Percentiles rank a stretch among this genome's conserved stretches.
Conservation (phyloP, 129 eudicot species). For the Kitagawia praeruptora region DNA sequence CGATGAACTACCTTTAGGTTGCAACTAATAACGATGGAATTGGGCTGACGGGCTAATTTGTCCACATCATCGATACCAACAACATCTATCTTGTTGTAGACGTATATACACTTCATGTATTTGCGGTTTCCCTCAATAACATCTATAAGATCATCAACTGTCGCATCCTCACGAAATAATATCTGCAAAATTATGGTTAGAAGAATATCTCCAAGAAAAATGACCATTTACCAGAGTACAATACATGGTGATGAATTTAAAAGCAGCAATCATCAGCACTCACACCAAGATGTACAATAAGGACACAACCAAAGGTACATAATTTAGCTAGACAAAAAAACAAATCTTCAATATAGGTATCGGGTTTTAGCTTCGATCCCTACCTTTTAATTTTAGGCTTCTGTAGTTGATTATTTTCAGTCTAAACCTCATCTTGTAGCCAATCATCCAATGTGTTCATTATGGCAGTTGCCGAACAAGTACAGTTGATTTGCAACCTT, state of each 20-base stretch:
- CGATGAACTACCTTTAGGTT: slow-evolving; percentile 42
- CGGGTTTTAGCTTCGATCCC: neutral
- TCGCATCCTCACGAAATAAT: slow-evolving; percentile 97
- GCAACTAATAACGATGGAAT: slow-evolving; percentile 94
- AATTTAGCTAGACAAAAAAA: neutral
- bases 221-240: neutral
- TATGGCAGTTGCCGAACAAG: neutral
- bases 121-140: slow-evolving; percentile 98
- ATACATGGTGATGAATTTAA: neutral
- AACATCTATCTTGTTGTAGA: slow-evolving; percentile 99
- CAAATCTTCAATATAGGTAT: no score
- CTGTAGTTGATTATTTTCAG: neutral
- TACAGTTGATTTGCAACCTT: neutral
- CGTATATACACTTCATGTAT: slow-evolving; percentile 94
- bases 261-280: neutral
- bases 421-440: neutral
- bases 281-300: neutral
- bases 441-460: neutral
- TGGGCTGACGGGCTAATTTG: slow-evolving; percentile 81
- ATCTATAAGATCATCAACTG: slow-evolving; percentile 97
- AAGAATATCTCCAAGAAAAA: neutral
- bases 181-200: slow-evolving; percentile 5
- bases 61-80: slow-evolving; percentile 98
- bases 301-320: neutral
- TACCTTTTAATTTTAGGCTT: neutral